phyloP scores from a whole-genome alignment of 345 rosid genomes.

The Bruguiera sexangula region DNA sequence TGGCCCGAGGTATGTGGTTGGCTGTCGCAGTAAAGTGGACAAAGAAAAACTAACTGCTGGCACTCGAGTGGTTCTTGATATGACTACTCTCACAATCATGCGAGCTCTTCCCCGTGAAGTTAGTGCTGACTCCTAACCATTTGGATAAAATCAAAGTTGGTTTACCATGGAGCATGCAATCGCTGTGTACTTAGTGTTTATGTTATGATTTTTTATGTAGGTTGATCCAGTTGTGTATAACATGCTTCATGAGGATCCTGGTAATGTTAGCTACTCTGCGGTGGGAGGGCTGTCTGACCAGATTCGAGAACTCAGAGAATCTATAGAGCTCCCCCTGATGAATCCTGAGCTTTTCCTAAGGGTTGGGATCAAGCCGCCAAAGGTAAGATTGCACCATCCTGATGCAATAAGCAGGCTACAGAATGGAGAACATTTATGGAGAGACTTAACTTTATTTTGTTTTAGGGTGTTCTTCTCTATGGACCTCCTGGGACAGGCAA shows the following conservation, averaged over 20 bases:
- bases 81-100: conserved; percentile 68
- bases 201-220: conserved; percentile 20
- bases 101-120: conserved; percentile 87
- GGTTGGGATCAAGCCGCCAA: conserved; percentile 96
- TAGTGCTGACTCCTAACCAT: conserved; percentile 6
- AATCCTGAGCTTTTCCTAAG: conserved; percentile 93
- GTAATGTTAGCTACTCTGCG: conserved; percentile 91
- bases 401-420: not conserved
- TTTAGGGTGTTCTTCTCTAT: conserved; percentile 79
- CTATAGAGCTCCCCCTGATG: conserved; percentile 95
- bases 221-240: conserved; percentile 96
- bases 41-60: conserved; percentile 85
- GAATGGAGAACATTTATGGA: not conserved
- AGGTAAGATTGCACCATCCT: conserved; percentile 27
- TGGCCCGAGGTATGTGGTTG: conserved; percentile 95
- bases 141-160: not conserved
- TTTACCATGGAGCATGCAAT: not conserved
- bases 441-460: not conserved
- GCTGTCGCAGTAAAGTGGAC: conserved; percentile 94
- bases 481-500: conserved; percentile 99
- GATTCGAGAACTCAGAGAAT: conserved; percentile 90
- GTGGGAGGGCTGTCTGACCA: conserved; percentile 96
- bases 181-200: not conserved
- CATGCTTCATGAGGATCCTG: conserved; percentile 98
- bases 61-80: conserved; percentile 88